Percentiles rank a stretch among this genome's conserved stretches.
These are phyloP conservation scores for Blastomyces percursus DNA, from an alignment of 2,329 filamentous ascomycete species.

Conservation along the genomic window DNA sequence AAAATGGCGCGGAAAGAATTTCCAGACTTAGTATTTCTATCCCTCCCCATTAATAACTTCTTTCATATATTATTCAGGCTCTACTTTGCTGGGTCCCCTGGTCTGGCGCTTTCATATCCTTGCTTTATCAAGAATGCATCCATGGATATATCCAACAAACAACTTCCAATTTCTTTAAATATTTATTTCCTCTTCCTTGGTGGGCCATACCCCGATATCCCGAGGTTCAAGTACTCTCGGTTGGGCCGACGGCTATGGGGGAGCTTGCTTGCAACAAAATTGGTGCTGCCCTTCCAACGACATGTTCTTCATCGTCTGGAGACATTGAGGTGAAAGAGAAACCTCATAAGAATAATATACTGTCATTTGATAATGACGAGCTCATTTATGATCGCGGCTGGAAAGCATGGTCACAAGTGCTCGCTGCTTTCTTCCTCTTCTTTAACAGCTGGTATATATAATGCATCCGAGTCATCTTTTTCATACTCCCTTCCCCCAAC, in stretches of 20 bases:
- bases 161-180: background rate
- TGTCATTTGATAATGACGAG: conserved; percentile 11
- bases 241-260: background rate
- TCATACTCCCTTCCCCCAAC: background rate
- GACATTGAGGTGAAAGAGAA: conserved; percentile 1
- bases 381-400: conserved; percentile 15
- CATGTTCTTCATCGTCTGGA: conserved; percentile 3
- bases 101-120: no score
- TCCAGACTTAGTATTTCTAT: background rate
- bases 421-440: conserved; percentile 37
- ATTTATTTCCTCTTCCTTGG: background rate
- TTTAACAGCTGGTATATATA: conserved; percentile 39
- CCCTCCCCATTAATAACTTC: background rate
- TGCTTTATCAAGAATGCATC: background rate
- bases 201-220: background rate
- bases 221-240: background rate
- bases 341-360: conserved; percentile 4
- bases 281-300: background rate
- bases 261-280: background rate
- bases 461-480: background rate
- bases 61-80: background rate
- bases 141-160: background rate
- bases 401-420: conserved; percentile 37
- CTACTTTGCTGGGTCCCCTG: background rate
- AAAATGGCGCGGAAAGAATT: background rate